Evolutionary conservation across 306 rosid species (phyloP), one percentile per base, ranked within the genome.

Genomic region (Erythrophleum fordii): DNA sequence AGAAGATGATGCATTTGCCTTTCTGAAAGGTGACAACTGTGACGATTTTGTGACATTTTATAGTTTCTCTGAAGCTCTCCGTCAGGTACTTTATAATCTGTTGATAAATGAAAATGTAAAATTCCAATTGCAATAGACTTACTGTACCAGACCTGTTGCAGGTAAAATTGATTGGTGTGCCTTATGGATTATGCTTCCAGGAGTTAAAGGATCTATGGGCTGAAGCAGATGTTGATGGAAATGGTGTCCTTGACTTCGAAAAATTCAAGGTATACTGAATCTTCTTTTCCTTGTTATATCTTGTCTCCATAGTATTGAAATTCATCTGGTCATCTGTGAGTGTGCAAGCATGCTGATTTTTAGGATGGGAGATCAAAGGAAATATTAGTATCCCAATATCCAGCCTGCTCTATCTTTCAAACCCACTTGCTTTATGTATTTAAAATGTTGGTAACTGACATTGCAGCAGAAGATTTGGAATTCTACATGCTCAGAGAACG

Each of bases 201-300:
- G 96, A 95, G 78, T 70, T 86, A 58, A 90, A 90, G 75, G 94
- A 93, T 81, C 82, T 95, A 68, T 95, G 98, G 99, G 83, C 79
- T 65, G 90, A 91, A 89, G 98, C 91, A 78, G 98, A 95, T 65
- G 73, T 81, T 0, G 92, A 90, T 45, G 94, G 97, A 85, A 92
- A 90, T 61, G 93, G 94, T 64, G 83, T 90, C 68, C 81, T 93
- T 34, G 91, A 89, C 84, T 88, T 83, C 13, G 91, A 90, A 83
- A 94, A 91, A 85, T 93, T 95, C 82, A 88, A 90, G 99, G 99
- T 93, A 88, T 80, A 42, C 44, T 62, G 28, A 1, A 69, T 14
- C 82, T 69, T 73, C 31, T 35, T 16, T 85, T 66, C 72, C 65
- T 45, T 53, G 28, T 26, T 35, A 29, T 78, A 9, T 48, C 35